phyloP scores from a whole-genome alignment of 2,329 filamentous ascomycete species.

The Anthostomella pinea region DNA sequence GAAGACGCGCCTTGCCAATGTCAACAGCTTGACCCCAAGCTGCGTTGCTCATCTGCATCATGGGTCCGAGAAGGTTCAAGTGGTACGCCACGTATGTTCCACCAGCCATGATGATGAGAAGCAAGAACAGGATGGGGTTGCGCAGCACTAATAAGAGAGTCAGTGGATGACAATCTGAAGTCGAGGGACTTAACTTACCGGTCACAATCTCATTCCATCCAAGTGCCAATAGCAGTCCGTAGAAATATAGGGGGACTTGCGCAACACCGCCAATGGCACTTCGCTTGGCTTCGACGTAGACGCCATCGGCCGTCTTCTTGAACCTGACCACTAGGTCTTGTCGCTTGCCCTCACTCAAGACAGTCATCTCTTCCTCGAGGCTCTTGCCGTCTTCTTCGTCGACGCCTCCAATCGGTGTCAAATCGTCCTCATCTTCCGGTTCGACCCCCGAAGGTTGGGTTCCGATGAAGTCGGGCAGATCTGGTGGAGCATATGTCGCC shows the following conservation, averaged over 20 bases:
- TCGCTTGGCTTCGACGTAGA: conserved; percentile 96
- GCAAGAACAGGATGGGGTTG: conserved; percentile 89
- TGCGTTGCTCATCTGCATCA: conserved; percentile 91
- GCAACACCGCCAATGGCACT: conserved; percentile 94
- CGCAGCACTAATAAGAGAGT: conserved; percentile 65
- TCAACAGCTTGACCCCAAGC: conserved; percentile 83
- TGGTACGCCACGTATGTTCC: conserved; percentile 88
- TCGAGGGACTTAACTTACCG: conserved; percentile 56
- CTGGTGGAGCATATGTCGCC: conserved; percentile 71
- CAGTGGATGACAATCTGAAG: conserved; percentile 3
- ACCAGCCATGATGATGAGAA: conserved; percentile 72
- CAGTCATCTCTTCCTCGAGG: conserved; percentile 91
- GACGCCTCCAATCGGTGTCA: conserved; percentile 84
- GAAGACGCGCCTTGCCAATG: conserved; percentile 85
- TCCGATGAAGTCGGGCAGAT: conserved; percentile 83
- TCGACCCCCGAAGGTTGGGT: conserved; percentile 71
- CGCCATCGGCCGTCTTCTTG: conserved; percentile 97
- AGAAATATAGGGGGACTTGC: conserved; percentile 93
- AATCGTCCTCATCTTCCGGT: conserved; percentile 83
- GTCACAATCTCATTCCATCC: conserved; percentile 99
- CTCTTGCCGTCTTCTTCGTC: conserved; percentile 95
- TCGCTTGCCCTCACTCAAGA: conserved; percentile 85
- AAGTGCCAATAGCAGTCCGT: conserved; percentile 79
- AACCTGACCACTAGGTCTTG: conserved; percentile 91
- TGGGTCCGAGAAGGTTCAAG: conserved; percentile 92